Evolutionary conservation across 1,139 yeast species (phyloP).

Genomic region (Diutina ranongensis): DNA sequence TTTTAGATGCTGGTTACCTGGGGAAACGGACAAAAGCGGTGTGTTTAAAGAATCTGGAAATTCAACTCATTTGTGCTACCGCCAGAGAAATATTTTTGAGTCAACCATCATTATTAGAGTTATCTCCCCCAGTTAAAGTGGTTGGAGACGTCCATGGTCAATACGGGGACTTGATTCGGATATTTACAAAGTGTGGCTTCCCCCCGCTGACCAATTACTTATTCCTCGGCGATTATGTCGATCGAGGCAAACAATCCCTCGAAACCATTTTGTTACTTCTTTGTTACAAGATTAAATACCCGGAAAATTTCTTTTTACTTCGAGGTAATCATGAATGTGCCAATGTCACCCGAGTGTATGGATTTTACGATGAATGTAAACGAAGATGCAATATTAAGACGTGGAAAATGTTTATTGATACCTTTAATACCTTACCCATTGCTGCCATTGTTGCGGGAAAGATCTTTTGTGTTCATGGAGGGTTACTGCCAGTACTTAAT

Average conservation of each 20-base stretch:
- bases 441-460: constrained; percentile 95
- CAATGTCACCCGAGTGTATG: constrained; percentile 91
- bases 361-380: constrained; percentile 95
- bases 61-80: constrained; percentile 70
- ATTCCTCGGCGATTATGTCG: constrained; percentile 93
- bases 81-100: constrained; percentile 82
- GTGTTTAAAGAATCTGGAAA: constrained; percentile 79
- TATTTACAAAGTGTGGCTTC: constrained; percentile 92
- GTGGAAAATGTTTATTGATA: constrained; percentile 89
- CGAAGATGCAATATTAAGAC: constrained; percentile 94
- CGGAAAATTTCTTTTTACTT: constrained; percentile 88
- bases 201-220: constrained; percentile 94
- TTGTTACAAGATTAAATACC: constrained; percentile 94
- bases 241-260: constrained; percentile 93
- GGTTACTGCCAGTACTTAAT: constrained; percentile 82
- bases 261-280: constrained; percentile 87
- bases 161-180: constrained; percentile 78
- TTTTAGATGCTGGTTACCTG: constrained; percentile 89
- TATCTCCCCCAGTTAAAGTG: constrained; percentile 91
- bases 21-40: constrained; percentile 87
- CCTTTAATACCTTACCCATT: constrained; percentile 87
- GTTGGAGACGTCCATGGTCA: constrained; percentile 99
- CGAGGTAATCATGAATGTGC: constrained; percentile 99
- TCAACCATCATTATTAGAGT: constrained; percentile 81
- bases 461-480: constrained; percentile 97